Conservation (phyloP, 345 rosid species). For the Draba incana region DNA sequence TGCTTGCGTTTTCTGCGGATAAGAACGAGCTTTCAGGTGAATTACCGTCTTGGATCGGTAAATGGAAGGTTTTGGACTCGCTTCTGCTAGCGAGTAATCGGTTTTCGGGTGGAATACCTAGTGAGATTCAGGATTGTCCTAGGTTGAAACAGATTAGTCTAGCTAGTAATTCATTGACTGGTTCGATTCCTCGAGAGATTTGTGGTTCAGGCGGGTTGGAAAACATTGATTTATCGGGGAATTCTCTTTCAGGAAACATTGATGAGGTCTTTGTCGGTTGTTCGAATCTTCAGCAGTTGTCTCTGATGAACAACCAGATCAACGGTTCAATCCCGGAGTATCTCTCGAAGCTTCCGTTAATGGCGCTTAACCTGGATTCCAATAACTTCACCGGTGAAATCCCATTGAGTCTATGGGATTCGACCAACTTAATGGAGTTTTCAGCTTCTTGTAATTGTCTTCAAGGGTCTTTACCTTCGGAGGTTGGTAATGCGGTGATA, state of each 20-base stretch:
- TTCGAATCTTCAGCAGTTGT: constrained; percentile 61
- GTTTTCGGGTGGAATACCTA: constrained; percentile 63
- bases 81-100: constrained; percentile 63
- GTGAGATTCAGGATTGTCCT: constrained; percentile 62
- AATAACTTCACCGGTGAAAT: constrained; percentile 71
- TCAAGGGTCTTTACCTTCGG: constrained; percentile 58
- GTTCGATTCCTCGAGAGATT: constrained; percentile 69
- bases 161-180: constrained; percentile 62
- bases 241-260: constrained; percentile 55
- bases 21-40: constrained; percentile 73
- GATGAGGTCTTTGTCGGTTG: constrained; percentile 66
- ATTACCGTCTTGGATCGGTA: constrained; percentile 77
- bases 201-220: constrained; percentile 61
- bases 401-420: constrained; percentile 68
- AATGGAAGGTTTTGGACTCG: constrained; percentile 63
- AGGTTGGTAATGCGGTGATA: constrained; percentile 62
- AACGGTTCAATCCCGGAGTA: constrained; percentile 64
- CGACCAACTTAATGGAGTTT: constrained; percentile 68
- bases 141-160: constrained; percentile 56
- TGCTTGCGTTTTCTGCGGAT: constrained; percentile 70
- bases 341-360: constrained; percentile 68
- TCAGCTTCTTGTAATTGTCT: constrained; percentile 66
- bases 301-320: constrained; percentile 57
- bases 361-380: constrained; percentile 74
- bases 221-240: constrained; percentile 66